Conservation (phyloP, 1,284 basidiomycete genomes). For the Ceratobasidium sp. region DNA sequence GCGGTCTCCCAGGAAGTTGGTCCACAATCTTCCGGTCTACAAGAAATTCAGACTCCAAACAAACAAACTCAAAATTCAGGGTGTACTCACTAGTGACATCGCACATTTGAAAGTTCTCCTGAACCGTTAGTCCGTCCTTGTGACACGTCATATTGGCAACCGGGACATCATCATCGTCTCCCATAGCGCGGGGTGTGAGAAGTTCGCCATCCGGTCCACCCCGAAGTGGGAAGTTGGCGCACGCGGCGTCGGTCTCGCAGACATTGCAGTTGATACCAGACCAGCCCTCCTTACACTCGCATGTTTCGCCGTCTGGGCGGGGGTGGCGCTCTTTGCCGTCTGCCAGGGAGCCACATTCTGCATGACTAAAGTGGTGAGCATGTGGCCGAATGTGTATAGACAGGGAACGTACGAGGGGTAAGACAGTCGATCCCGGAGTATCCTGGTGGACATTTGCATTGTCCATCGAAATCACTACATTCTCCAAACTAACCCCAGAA, state of each 20-base stretch:
- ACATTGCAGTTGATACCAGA: slow-evolving; percentile 97
- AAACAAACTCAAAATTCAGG: neutral
- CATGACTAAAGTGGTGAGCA: slow-evolving; percentile 10
- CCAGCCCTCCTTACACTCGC: slow-evolving; percentile 95
- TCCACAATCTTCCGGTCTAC: slow-evolving; percentile 88
- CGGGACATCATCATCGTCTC: slow-evolving; percentile 60
- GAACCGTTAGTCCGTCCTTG: slow-evolving; percentile 88
- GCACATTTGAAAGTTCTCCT: slow-evolving; percentile 96
- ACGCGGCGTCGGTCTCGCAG: slow-evolving; percentile 83
- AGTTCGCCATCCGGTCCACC: slow-evolving; percentile 54
- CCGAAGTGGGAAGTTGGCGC: slow-evolving; percentile 75
- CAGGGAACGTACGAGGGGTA: slow-evolving; percentile 71
- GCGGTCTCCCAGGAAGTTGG: slow-evolving; percentile 86
- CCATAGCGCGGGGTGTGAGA: slow-evolving; percentile 55
- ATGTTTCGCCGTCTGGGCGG: slow-evolving; percentile 77
- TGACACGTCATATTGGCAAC: slow-evolving; percentile 90
- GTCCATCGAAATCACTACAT: slow-evolving; percentile 88
- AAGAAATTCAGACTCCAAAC: neutral
- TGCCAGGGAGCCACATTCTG: slow-evolving; percentile 90
- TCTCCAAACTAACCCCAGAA: slow-evolving; percentile 66
- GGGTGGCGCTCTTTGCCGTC: slow-evolving; percentile 88
- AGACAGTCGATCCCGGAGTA: slow-evolving; percentile 93
- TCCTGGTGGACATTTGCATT: slow-evolving; percentile 89
- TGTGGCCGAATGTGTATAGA: no score
- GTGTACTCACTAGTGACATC: slow-evolving; percentile 87